phyloP scores from a whole-genome alignment of 2,329 filamentous ascomycete species.

The Geosmithia putterillii region DNA sequence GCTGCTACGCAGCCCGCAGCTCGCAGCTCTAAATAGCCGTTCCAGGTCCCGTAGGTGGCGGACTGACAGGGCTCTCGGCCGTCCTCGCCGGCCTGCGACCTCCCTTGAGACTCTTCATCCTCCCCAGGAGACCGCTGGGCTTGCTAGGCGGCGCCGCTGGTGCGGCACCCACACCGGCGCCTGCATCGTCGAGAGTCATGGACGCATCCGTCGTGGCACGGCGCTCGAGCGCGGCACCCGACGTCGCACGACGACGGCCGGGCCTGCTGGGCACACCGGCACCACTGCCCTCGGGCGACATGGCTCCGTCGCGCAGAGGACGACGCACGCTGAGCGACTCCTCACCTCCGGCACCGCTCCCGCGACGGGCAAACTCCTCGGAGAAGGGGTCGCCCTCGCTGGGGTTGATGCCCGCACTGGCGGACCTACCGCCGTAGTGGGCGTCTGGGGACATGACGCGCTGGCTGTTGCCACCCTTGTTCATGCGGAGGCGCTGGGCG shows the following conservation, averaged over 20 bases:
- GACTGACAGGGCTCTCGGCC: conserved; percentile 11
- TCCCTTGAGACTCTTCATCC: conserved; percentile 75
- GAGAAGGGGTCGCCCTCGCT: conserved; percentile 63
- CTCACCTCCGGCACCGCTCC: too few relatives aligned
- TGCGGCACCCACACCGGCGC: too few relatives aligned
- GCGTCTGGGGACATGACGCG: conserved; percentile 44
- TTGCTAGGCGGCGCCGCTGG: conserved; percentile 19
- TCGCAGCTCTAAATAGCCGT: conserved; percentile 26
- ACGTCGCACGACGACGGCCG: conserved; percentile 19
- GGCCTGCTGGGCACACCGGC: conserved; percentile 51
- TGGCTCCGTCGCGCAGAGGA: conserved; percentile 22
- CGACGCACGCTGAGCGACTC: conserved; percentile 37
- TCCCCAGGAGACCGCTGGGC: conserved; percentile 55
- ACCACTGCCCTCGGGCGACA: conserved; percentile 39
- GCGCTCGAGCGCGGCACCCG: conserved; percentile 42
- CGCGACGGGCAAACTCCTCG: conserved; percentile 52
- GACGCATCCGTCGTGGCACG: conserved; percentile 48
- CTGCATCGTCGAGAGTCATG: conserved; percentile 24
- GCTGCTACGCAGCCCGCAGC: conserved; percentile 26
- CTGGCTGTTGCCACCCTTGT: conserved; percentile 51
- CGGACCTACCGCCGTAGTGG: conserved; percentile 5
- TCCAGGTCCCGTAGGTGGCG: conserved; percentile 13
- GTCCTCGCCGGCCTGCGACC: conserved; percentile 34
- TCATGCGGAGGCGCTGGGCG: conserved; percentile 82
- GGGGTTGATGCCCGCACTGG: conserved; percentile 11